These are phyloP conservation scores for Trypanosomatidae sp. DNA, from an alignment of 208 protist species.

Conservation along the genomic window DNA sequence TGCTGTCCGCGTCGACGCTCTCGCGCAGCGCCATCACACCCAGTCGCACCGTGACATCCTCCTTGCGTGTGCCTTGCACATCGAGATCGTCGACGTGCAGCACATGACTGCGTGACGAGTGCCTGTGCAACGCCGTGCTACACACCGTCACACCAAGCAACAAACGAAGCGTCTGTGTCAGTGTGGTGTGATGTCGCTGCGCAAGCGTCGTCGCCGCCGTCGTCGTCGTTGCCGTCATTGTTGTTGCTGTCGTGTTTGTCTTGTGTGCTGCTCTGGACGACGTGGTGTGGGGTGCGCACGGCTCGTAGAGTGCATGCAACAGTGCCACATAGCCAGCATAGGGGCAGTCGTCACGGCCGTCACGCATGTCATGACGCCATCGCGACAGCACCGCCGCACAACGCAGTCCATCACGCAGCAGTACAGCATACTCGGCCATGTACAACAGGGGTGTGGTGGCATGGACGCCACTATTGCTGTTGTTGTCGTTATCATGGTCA, in stretches of 20 bases:
- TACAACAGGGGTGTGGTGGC: neutral
- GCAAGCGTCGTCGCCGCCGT: too few relatives aligned
- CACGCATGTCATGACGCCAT: too few relatives aligned
- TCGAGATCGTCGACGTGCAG: constrained; percentile 41
- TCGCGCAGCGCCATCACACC: constrained; percentile 23
- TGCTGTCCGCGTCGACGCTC: neutral
- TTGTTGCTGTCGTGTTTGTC: too few relatives aligned
- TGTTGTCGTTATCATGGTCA: neutral
- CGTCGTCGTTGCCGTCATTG: too few relatives aligned
- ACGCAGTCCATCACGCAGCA: constrained; percentile 18
- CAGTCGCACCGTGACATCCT: constrained; percentile 24
- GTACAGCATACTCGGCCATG: constrained; percentile 20
- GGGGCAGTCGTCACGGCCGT: too few relatives aligned
- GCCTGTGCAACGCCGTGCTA: constrained; percentile 10
- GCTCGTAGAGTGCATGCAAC: too few relatives aligned
- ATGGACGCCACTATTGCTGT: neutral
- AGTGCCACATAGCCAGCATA: too few relatives aligned
- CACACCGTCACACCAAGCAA: constrained; percentile 26
- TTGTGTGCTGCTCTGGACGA: too few relatives aligned
- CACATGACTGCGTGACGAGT: constrained; percentile 20
- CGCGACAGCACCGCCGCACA: constrained; percentile 7
- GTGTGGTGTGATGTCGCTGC: constrained; percentile 15
- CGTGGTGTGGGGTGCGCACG: too few relatives aligned
- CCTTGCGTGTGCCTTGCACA: constrained; percentile 24
- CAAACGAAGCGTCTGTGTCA: constrained; percentile 19